Evolutionary conservation across 164 flowering plant species (phyloP), one percentile per base, ranked within the genome.

Genomic region (Macadamia integrifolia): DNA sequence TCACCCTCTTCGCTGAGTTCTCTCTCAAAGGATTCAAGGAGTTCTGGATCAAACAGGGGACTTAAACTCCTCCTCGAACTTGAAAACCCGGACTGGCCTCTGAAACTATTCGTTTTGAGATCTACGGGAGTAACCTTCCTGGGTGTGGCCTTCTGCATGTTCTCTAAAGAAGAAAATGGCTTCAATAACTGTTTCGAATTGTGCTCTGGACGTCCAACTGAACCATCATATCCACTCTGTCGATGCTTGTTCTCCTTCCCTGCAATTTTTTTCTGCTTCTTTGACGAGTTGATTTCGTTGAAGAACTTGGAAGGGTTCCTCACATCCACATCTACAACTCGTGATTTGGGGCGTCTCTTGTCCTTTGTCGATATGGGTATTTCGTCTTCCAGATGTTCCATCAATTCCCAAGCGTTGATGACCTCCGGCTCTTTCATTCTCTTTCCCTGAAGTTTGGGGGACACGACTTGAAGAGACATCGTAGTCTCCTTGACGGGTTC

Each of bases 351-450:
- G 80, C 85, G 83, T 56, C 71, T 85, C 79, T 78, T 81, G 49
- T 75, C 64, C 9, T 60, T 65, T 66, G 65, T 64, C 6, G 76
- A 69, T 40, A 63, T 68, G 66, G 83, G 74, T 15, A 71, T 65
- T 67, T 68, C 86, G 9, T 92, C 94, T 64, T 94, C 97, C 6
- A 92, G 88, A 59, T 78, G 97, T 57, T 80, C 81, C 97, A 94
- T 92, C 13, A 94, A 80, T 69, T 94, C 97, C 93, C 91, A 86
- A 9, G 95, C 77, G 61, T 94, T 88, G 69, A 94, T 92, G 58
- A 93, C 81, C 80, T 91, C 97, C 3, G 88, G 85, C 23, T 75
- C 84, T 9, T 85, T 85, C 0, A 17, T 2, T 14, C 57, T n/a
- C 57, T 53, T 53, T 17, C 6, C 14, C 57, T 53, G 57, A 50